A percentile compares a stretch with the other conserved stretches of the same genome.
phyloP scores from a whole-genome alignment of 2,329 filamentous ascomycete genomes.

The Didymella keratinophila region DNA sequence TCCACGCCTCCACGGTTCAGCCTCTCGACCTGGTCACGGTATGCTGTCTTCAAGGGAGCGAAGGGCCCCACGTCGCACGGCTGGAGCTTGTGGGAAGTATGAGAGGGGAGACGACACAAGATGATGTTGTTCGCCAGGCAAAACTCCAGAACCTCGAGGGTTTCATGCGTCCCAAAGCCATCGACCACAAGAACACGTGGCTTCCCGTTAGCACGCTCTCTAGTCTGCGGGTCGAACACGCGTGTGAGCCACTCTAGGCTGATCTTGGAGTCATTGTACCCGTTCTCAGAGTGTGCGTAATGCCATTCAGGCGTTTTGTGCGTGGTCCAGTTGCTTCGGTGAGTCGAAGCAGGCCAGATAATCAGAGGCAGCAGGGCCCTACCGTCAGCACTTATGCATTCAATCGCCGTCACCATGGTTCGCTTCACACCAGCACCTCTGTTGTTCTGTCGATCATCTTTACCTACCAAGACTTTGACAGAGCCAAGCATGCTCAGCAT shows the following conservation, averaged over 20 bases:
- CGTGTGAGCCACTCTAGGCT: not conserved
- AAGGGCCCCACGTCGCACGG: not conserved
- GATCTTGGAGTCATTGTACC: not conserved
- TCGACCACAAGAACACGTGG: not conserved
- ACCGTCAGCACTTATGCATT: not conserved
- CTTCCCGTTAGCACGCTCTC: not conserved
- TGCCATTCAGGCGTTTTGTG: slow-evolving; percentile 18
- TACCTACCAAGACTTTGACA: slow-evolving; percentile 31
- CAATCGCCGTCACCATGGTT: not conserved
- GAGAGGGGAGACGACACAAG: slow-evolving; percentile 8
- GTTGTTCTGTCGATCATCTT: slow-evolving; percentile 22
- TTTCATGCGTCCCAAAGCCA: not conserved
- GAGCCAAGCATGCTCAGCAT: slow-evolving; percentile 26
- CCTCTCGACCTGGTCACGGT: not conserved
- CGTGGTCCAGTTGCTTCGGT: slow-evolving; percentile 13
- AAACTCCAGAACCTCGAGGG: not conserved
- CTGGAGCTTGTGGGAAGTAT: not conserved
- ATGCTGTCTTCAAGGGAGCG: not conserved
- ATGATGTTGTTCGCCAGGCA: not conserved
- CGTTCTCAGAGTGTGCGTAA: not conserved
- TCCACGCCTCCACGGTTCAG: not conserved
- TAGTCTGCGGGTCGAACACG: not conserved
- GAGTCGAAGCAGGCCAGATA: not conserved
- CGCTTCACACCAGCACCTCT: slow-evolving; percentile 25
- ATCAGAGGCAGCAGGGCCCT: not conserved